These are phyloP conservation scores for Coemansia sp. DNA, from an alignment of 192 early-diverging fungal species.

Conservation along the genomic window DNA sequence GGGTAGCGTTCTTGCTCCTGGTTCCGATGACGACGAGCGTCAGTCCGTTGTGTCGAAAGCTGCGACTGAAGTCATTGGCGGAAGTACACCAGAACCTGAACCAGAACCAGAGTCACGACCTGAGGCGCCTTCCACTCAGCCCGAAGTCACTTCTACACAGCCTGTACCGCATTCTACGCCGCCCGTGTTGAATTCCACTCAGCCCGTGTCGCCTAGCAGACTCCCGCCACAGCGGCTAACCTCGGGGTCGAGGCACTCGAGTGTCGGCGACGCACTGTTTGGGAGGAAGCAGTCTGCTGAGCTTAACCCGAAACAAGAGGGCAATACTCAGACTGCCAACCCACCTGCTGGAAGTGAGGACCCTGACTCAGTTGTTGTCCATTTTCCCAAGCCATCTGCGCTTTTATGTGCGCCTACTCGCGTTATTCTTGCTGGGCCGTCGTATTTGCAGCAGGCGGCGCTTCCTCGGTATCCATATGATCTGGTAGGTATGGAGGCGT, in stretches of 20 bases:
- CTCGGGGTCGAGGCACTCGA: background rate
- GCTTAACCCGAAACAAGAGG: background rate
- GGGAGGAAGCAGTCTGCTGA: background rate
- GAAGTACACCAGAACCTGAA: background rate
- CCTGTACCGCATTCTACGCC: no score
- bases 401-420: slow-evolving; percentile 41
- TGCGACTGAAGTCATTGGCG: background rate
- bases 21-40: background rate
- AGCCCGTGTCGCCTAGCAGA: slow-evolving; percentile 36
- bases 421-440: slow-evolving; percentile 16
- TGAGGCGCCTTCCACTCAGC: slow-evolving; percentile 2
- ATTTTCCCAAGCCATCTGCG: slow-evolving; percentile 29
- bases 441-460: background rate
- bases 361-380: background rate
- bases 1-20: background rate
- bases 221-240: slow-evolving; percentile 13
- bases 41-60: background rate
- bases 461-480: slow-evolving; percentile 40
- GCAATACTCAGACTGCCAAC: background rate
- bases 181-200: slow-evolving; percentile 6
- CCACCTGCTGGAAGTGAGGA: background rate
- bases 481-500: slow-evolving; percentile 19
- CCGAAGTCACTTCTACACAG: no score
- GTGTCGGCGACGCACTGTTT: background rate
- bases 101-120: no score